A percentile compares a stretch with the other conserved stretches of the same genome.
Evolutionary conservation across 805 yeast genomes (phyloP).

Genomic region (Clavispora asparagi): DNA sequence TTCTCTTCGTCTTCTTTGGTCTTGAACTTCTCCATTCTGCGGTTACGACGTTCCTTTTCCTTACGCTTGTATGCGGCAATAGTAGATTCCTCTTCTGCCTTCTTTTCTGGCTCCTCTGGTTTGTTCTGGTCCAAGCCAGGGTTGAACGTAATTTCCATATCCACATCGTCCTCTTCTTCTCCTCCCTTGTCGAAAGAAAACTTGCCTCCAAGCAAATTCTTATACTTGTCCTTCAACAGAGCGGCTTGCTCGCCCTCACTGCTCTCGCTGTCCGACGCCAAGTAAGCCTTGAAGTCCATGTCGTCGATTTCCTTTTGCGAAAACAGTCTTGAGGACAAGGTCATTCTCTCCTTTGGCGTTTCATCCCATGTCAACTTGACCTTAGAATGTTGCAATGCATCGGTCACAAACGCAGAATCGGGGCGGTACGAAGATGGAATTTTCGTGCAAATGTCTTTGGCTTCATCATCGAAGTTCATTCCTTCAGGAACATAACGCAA

Average conservation of each 20-base stretch:
- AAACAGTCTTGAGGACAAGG: conserved; percentile 73
- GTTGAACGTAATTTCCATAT: conserved; percentile 93
- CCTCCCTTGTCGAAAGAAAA: conserved; percentile 27
- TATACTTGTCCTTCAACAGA: conserved; percentile 52
- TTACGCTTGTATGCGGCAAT: conserved; percentile 77
- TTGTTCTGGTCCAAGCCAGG: conserved; percentile 59
- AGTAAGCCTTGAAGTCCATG: conserved; percentile 87
- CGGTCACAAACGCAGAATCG: conserved; percentile 70
- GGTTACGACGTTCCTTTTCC: conserved; percentile 88
- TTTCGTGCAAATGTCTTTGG: conserved; percentile 66
- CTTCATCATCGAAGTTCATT: conserved; percentile 72
- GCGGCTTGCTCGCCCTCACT: conserved; percentile 38
- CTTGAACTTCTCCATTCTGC: conserved; percentile 73
- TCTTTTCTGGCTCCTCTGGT: conserved; percentile 15
- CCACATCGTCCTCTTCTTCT: conserved; percentile 48
- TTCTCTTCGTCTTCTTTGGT: conserved; percentile 50
- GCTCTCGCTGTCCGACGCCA: conserved; percentile 54
- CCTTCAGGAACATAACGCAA: conserved; percentile 89
- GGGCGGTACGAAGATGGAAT: conserved; percentile 82
- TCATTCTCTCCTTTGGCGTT: conserved; percentile 84
- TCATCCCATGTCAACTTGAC: conserved; percentile 98
- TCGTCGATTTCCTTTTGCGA: conserved; percentile 84
- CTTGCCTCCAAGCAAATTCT: conserved; percentile 47
- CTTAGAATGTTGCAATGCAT: conserved; percentile 93
- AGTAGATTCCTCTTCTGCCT: conserved; percentile 53